These are phyloP conservation scores for Mucor velutinosus DNA, from an alignment of 371 early-diverging fungal genomes.

Conservation along the genomic window DNA sequence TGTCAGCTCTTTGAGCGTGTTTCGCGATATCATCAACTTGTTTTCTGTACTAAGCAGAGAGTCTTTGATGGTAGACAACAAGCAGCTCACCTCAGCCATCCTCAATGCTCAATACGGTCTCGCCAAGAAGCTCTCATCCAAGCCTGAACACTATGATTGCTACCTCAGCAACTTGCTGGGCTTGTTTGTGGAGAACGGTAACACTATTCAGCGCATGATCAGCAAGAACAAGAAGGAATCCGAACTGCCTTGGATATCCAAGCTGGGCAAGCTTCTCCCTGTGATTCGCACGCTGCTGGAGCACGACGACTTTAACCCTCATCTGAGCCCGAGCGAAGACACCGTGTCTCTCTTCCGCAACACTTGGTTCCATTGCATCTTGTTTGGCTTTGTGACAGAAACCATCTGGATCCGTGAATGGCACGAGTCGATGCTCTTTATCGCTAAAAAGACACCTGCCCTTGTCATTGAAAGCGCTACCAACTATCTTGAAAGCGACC, in stretches of 20 bases:
- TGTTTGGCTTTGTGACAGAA: slow-evolving; percentile 80
- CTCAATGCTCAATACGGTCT: slow-evolving; percentile 42
- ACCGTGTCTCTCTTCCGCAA: slow-evolving; percentile 78
- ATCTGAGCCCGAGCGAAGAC: slow-evolving; percentile 64
- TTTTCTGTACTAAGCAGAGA: slow-evolving; percentile 52
- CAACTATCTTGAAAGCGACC: slow-evolving; percentile 87
- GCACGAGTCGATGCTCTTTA: slow-evolving; percentile 61
- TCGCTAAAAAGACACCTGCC: slow-evolving; percentile 87
- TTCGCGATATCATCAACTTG: slow-evolving; percentile 60
- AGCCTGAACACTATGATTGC: slow-evolving; percentile 59
- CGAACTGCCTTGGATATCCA: slow-evolving; percentile 56
- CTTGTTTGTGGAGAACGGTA: slow-evolving; percentile 75
- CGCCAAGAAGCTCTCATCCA: slow-evolving; percentile 52
- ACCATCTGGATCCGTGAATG: slow-evolving; percentile 80
- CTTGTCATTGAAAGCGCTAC: slow-evolving; percentile 74
- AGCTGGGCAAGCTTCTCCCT: slow-evolving; percentile 69
- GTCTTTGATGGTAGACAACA: slow-evolving; percentile 45
- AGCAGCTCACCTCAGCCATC: slow-evolving; percentile 44
- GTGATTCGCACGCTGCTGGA: slow-evolving; percentile 63
- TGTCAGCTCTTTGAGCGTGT: slow-evolving; percentile 50
- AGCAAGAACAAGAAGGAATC: slow-evolving; percentile 53
- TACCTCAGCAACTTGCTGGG: slow-evolving; percentile 61
- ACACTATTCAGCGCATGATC: slow-evolving; percentile 57
- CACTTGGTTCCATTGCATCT: slow-evolving; percentile 87
- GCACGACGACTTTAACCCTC: slow-evolving; percentile 67